Evolutionary conservation across 495 filamentous ascomycete species (phyloP).

Genomic region (Ramalina intermedia): DNA sequence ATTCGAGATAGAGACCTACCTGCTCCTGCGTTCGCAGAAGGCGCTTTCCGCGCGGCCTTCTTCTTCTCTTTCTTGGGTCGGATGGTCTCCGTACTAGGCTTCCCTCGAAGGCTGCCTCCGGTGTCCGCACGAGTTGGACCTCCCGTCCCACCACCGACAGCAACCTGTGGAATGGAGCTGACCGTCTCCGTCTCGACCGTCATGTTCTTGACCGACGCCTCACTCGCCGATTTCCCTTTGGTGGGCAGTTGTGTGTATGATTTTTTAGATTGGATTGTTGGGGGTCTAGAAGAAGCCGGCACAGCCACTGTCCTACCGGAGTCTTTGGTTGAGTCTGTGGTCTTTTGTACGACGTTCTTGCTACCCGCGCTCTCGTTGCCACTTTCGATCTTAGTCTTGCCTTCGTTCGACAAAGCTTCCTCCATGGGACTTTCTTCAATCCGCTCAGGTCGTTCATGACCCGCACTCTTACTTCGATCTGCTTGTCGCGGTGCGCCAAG

Average conservation of each 20-base stretch:
- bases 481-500: constrained; percentile 27
- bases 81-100: constrained; percentile 85
- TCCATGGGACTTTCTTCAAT: constrained; percentile 20
- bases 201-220: constrained; percentile 79
- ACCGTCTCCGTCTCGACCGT: constrained; percentile 97
- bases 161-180: constrained; percentile 78
- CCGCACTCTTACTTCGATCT: background rate
- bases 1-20: constrained; percentile 40
- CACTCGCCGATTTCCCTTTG: constrained; percentile 44
- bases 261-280: constrained; percentile 29
- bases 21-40: constrained; percentile 53
- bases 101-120: constrained; percentile 64
- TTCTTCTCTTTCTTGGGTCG: constrained; percentile 84
- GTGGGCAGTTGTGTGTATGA: constrained; percentile 35
- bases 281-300: constrained; percentile 14
- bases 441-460: constrained; percentile 11
- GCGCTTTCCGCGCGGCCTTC: constrained; percentile 56
- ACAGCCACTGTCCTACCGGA: constrained; percentile 15
- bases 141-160: constrained; percentile 51
- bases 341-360: constrained; percentile 27
- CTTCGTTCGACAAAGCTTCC: constrained; percentile 24
- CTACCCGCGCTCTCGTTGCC: constrained; percentile 37
- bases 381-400: constrained; percentile 27
- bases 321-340: constrained; percentile 19
- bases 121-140: constrained; percentile 35